Conservation (phyloP, 345 rosid species). For the Citrus inodora region DNA sequence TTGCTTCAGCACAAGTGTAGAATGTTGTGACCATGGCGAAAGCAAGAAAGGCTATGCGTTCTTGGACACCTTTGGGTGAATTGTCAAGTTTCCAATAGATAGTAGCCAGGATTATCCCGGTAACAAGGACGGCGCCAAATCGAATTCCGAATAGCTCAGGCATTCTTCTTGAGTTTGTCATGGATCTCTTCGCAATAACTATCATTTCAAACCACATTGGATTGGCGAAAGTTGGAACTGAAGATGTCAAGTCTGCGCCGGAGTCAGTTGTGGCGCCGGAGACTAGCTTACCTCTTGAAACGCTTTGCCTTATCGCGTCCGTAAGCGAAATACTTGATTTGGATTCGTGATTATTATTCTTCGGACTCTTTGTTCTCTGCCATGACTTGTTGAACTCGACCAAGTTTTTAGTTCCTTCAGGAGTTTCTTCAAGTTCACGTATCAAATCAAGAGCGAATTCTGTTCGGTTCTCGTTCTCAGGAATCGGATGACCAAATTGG, state of each 20-base stretch:
- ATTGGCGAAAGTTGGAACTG: conserved; percentile 76
- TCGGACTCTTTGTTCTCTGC: conserved; percentile 31
- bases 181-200: conserved; percentile 62
- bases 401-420: conserved; percentile 57
- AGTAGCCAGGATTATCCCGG: conserved; percentile 85
- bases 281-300: conserved; percentile 79
- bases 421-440: conserved; percentile 74
- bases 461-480: conserved; percentile 76
- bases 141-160: conserved; percentile 83
- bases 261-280: conserved; percentile 45
- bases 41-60: conserved; percentile 85
- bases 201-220: conserved; percentile 80
- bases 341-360: not conserved
- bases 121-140: conserved; percentile 68
- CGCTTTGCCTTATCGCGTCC: conserved; percentile 76
- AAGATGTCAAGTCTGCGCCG: conserved; percentile 32
- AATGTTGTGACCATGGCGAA: conserved; percentile 93
- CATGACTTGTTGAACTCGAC: conserved; percentile 80
- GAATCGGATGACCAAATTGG: conserved; percentile 81
- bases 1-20: conserved; percentile 95
- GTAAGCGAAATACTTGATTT: conserved; percentile 45
- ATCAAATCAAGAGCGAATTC: conserved; percentile 88
- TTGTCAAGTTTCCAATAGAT: conserved; percentile 72
- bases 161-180: conserved; percentile 69
- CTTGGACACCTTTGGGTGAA: conserved; percentile 86